These are phyloP conservation scores for Entomortierella lignicola DNA, from an alignment of 192 early-diverging fungal species.

Conservation along the genomic window DNA sequence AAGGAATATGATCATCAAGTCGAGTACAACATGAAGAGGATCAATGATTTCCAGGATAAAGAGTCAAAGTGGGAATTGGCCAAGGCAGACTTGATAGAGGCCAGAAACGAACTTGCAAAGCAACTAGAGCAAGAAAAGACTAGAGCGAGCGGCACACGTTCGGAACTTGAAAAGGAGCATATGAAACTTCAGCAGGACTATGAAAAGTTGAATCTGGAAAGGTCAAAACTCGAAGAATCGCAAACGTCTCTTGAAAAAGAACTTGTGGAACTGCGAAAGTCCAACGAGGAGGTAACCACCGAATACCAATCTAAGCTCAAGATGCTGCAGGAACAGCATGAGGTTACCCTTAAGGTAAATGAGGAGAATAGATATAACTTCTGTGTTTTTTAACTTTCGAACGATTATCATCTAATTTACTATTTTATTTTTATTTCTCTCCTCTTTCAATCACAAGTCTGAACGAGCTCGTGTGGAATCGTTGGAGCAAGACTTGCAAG, in stretches of 20 bases:
- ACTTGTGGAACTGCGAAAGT: slow-evolving; percentile 4
- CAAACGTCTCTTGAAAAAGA: slow-evolving; percentile 10
- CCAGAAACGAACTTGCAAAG: slow-evolving; percentile 19
- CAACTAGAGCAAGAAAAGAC: slow-evolving; percentile 24
- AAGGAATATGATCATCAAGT: slow-evolving; percentile 51
- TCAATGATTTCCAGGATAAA: slow-evolving; percentile 50
- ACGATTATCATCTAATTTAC: not conserved
- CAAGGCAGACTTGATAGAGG: slow-evolving; percentile 18
- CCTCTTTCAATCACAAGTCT: too few relatives aligned
- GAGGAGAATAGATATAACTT: not conserved
- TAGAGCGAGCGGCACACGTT: not conserved
- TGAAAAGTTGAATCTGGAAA: slow-evolving; percentile 2
- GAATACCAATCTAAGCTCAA: slow-evolving; percentile 9
- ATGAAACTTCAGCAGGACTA: slow-evolving; percentile 2
- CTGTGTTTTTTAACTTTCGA: not conserved
- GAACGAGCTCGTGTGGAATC: slow-evolving; percentile 4
- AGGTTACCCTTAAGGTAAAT: slow-evolving; percentile 13
- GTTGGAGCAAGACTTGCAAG: slow-evolving; percentile 3
- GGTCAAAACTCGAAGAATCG: slow-evolving; percentile 3
- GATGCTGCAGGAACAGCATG: slow-evolving; percentile 1
- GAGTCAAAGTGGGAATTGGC: slow-evolving; percentile 35
- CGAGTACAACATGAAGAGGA: slow-evolving; percentile 43
- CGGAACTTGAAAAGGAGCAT: slow-evolving; percentile 30
- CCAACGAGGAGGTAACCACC: not conserved
- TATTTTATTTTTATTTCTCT: too few relatives aligned